Percentiles rank a stretch among this genome's conserved stretches.
These are phyloP conservation scores for Populus hybrid DNA, from an alignment of 441 rosid species.

Conservation along the genomic window DNA sequence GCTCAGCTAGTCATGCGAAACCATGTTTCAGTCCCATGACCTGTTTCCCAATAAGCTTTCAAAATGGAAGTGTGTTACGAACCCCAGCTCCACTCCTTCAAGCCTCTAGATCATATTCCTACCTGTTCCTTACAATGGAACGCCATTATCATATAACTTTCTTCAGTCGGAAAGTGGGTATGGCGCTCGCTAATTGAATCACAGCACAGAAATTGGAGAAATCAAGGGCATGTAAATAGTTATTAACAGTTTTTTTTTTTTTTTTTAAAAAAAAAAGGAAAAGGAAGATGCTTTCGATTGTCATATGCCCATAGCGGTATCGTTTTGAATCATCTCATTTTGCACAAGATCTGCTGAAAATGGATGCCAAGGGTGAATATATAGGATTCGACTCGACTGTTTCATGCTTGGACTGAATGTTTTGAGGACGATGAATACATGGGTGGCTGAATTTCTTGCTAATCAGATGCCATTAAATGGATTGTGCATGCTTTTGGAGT, in stretches of 20 bases:
- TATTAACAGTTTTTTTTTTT: too few species aligned
- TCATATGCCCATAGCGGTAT: too few species aligned
- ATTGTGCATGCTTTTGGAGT: background rate
- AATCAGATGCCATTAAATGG: background rate
- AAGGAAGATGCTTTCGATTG: too few species aligned
- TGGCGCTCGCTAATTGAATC: background rate
- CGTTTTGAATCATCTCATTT: too few species aligned
- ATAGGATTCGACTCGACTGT: background rate
- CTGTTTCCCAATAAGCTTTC: background rate
- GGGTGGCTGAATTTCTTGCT: background rate
- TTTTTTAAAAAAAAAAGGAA: too few species aligned
- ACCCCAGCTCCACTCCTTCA: slow-evolving; percentile 18
- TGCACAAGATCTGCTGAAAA: too few species aligned
- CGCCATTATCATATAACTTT: too few species aligned
- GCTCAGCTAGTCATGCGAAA: background rate
- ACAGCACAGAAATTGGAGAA: background rate
- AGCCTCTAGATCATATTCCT: background rate
- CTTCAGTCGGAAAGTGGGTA: background rate
- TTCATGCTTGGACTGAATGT: background rate
- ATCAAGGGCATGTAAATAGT: background rate
- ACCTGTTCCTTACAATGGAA: background rate
- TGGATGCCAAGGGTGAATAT: too few species aligned
- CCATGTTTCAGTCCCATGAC: background rate
- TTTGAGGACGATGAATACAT: background rate
- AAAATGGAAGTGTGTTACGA: background rate